Evolutionary conservation across 768 basidiomycete species (phyloP).

Genomic region (Lactifluus echinatus): DNA sequence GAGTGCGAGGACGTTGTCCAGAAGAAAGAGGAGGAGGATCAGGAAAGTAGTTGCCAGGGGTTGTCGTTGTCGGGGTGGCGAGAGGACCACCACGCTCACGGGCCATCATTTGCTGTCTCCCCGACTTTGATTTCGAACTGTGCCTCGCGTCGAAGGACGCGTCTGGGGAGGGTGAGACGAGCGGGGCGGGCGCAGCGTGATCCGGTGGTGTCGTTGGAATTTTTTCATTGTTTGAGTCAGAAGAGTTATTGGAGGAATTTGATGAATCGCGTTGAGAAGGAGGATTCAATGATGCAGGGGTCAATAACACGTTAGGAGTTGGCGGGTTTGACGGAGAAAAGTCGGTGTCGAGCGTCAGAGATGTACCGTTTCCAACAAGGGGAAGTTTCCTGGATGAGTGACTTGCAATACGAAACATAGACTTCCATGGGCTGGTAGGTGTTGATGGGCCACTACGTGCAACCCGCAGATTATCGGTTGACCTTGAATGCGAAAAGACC

Average conservation of each 20-base stretch:
- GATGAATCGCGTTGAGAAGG: slow-evolving; percentile 61
- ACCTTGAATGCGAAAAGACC: slow-evolving; percentile 17
- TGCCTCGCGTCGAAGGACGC: slow-evolving; percentile 15
- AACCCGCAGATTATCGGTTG: slow-evolving; percentile 18
- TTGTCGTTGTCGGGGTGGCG: slow-evolving; percentile 32
- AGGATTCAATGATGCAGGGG: slow-evolving; percentile 46
- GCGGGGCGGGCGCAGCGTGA: slow-evolving; percentile 20
- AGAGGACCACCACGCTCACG: slow-evolving; percentile 30
- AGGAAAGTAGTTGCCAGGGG: slow-evolving; percentile 42
- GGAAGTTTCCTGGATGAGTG: slow-evolving; percentile 53
- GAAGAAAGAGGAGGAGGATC: slow-evolving; percentile 27
- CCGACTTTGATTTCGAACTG: slow-evolving; percentile 25
- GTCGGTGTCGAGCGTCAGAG: slow-evolving; percentile 48
- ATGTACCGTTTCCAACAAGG: slow-evolving; percentile 28
- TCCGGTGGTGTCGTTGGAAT: slow-evolving; percentile 19
- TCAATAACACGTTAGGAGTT: slow-evolving; percentile 42
- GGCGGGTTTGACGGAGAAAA: slow-evolving; percentile 31
- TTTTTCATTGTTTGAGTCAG: slow-evolving; percentile 48
- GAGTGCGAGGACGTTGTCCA: slow-evolving; percentile 42
- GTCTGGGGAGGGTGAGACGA: slow-evolving; percentile 21
- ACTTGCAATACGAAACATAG: slow-evolving; percentile 61
- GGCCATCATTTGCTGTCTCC: slow-evolving; percentile 26
- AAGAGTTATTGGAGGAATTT: slow-evolving; percentile 72
- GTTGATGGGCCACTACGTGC: slow-evolving; percentile 14
- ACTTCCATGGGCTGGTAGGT: slow-evolving; percentile 47